Conservation (phyloP, 495 filamentous ascomycete species). For the Tuber umbilicatum region DNA sequence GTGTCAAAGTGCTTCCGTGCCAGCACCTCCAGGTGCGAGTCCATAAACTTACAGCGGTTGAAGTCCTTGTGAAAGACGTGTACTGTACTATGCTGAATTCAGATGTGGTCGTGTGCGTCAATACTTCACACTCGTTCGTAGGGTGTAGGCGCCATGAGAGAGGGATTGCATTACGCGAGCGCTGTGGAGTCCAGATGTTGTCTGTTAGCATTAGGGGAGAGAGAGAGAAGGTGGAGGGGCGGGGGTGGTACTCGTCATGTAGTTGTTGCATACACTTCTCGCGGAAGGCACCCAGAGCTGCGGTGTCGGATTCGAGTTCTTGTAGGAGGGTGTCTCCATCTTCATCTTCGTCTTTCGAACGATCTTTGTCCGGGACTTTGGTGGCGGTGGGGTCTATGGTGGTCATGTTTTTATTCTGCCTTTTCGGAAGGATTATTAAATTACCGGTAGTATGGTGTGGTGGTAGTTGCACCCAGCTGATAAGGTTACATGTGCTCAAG, state of each 20-base stretch:
- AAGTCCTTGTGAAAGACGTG: conserved; percentile 73
- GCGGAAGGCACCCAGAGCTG: too few species aligned
- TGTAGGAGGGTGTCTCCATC: too few species aligned
- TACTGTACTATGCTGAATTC: conserved; percentile 64
- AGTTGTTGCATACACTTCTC: conserved; percentile 66
- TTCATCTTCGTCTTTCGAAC: too few species aligned
- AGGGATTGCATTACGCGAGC: conserved; percentile 43
- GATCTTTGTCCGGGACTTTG: conserved; percentile 35
- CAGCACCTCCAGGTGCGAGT: conserved; percentile 45
- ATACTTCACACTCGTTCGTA: conserved; percentile 57
- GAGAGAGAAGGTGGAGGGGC: not conserved
- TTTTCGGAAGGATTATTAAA: not conserved
- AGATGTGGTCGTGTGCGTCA: conserved; percentile 56
- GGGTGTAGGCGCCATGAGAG: conserved; percentile 50
- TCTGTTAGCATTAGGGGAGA: not conserved
- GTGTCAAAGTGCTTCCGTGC: conserved; percentile 62
- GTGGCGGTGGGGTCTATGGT: conserved; percentile 37
- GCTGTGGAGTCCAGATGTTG: not conserved
- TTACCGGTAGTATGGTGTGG: not conserved
- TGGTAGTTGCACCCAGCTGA: not conserved
- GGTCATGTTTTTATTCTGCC: conserved; percentile 13
- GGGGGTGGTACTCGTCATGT: conserved; percentile 53
- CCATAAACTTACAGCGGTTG: conserved; percentile 55
- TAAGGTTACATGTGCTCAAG: too few species aligned
- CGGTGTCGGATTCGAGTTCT: too few species aligned